Evolutionary conservation across 805 yeast species (phyloP), one percentile per base, ranked within the genome.

Genomic region (Spencermartinsiella europaea): DNA sequence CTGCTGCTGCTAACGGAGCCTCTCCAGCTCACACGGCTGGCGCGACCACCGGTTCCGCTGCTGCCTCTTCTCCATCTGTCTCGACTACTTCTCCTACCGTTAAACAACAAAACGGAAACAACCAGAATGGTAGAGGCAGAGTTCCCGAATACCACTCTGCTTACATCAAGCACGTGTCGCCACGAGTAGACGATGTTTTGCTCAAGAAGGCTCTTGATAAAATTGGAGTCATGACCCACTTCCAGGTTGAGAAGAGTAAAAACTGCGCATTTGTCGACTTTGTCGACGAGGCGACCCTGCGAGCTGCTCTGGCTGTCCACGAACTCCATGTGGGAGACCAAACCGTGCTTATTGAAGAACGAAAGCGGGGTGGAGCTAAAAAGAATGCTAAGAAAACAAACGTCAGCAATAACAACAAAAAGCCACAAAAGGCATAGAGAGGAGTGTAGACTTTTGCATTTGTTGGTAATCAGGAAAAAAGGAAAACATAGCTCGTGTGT

Each of bases 211-310:
- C 63, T 16, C 60, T 66, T 10, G 53, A 53, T 15, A 43, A 51
- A 27, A 59, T 63, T 41, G 70, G 70, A 31, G 45, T 46, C 21
- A 46, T 66, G 44, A 57, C 58, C 25, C 68, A 66, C 44, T 57
- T 65, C 51, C 68, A 67, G 42, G 57, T 66, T 34, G 60, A 61
- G 38, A 51, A 60, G 40, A 44, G 43, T 27, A 58, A 57, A 44
- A 54, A 55, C 43, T 63, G 70, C 41, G 69, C 66, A 10, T 67
- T 64, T 52, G 69, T 66, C 5, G 72, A 67, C 50, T 67, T 62
- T 48, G 46, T 55, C 22, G 66, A 62, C 44, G 63, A 58, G 5
- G 49, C 46, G 15, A 48, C 63, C 36, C 49, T 64, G 34, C 54
- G 55, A 44, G 53, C 54, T 25, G 69, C 69, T 4, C 50, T 63